Conservation (phyloP, 176 grass and related monocot genomes). For the Eremochloa ophiuroides region DNA sequence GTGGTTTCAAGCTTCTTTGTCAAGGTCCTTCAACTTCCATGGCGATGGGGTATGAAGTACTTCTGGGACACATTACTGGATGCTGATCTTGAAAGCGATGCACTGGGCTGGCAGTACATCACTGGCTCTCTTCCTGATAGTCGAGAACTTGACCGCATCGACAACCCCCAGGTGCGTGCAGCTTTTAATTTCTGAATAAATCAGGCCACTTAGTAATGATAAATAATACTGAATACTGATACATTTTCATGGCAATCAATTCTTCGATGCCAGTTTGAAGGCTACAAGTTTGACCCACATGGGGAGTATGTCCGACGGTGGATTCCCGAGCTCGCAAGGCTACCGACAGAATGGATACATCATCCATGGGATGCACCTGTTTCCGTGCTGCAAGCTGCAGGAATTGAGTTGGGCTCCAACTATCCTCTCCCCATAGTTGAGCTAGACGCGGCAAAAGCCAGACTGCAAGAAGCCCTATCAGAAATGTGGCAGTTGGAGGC, state of each 20-base stretch:
- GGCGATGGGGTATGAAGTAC: constrained; percentile 99
- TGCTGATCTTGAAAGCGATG: constrained; percentile 98
- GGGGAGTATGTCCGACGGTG: constrained; percentile 94
- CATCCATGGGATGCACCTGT: constrained; percentile 90
- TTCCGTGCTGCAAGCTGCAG: constrained; percentile 83
- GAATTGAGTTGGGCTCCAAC: constrained; percentile 90
- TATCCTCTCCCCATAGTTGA: constrained; percentile 86
- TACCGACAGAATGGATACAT: constrained; percentile 98
- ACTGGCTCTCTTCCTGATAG: constrained; percentile 91
- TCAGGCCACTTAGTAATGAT: neutral
- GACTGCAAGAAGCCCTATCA: constrained; percentile 79
- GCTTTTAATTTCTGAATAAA: constrained; percentile 7
- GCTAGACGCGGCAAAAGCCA: constrained; percentile 71
- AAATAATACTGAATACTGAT: constrained; percentile 20
- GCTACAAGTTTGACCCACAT: constrained; percentile 85
- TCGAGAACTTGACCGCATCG: constrained; percentile 80
- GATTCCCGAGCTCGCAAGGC: constrained; percentile 88
- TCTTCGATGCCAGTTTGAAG: constrained; percentile 61
- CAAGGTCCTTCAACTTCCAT: constrained; percentile 91
- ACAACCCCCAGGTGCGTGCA: constrained; percentile 87
- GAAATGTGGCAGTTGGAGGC: constrained; percentile 95
- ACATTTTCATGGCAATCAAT: constrained; percentile 14
- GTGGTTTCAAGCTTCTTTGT: constrained; percentile 96
- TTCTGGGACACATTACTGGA: constrained; percentile 98
- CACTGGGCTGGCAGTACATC: constrained; percentile 98